Base-by-base conservation (phyloP, 768 basidiomycete genomes). In the Tephrocybe sp. region DNA sequence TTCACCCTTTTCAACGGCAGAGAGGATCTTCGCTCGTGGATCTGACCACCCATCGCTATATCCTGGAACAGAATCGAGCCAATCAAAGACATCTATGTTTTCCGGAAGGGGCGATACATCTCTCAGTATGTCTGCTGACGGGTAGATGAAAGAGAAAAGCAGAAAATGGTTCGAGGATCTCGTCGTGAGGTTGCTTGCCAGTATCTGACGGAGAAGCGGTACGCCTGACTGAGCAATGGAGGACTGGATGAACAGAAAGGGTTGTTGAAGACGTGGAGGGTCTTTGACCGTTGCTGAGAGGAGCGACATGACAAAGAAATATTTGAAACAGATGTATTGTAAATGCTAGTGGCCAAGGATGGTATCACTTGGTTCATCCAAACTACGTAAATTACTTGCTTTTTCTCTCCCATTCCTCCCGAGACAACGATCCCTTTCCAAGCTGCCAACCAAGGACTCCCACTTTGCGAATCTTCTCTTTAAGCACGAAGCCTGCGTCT, bases 371-470 rank as follows among this genome's bases (percentile, higher is more conserved):
- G 9, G 33, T 46, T 20, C 37, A 47, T 26, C 43, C 30, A 28
- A 41, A n/a, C n/a, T n/a, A n/a, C n/a, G 34, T 6, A 28, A 17
- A 32, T 50, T 50, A 56, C 51, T 60, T 52, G 36, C 15, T 47
- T 32, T 55, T 59, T 50, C 57, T 70, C 53, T 73, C 67, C 84
- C 83, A 85, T 17, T 59, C 67, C 26, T 65, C 57, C 62, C 73
- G 79, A 37, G 72, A 67, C 57, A 88, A 58, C 4, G 63, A 67
- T 54, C 76, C 65, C 46, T 63, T 61, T 11, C 70, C 73, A 26
- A 80, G 58, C 56, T 76, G 78, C 88, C 88, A 89, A 30, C 72
- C 62, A 24, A 80, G 66, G 5, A 88, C 53, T 1, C 86, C 86
- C n/a, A 83, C 59, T 32, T 59, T 77, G 39, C 68, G 72, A 10